Percentiles rank a stretch among this genome's conserved stretches.
Conservation (phyloP, 495 filamentous ascomycete genomes). For the Aspergillus wentii region DNA sequence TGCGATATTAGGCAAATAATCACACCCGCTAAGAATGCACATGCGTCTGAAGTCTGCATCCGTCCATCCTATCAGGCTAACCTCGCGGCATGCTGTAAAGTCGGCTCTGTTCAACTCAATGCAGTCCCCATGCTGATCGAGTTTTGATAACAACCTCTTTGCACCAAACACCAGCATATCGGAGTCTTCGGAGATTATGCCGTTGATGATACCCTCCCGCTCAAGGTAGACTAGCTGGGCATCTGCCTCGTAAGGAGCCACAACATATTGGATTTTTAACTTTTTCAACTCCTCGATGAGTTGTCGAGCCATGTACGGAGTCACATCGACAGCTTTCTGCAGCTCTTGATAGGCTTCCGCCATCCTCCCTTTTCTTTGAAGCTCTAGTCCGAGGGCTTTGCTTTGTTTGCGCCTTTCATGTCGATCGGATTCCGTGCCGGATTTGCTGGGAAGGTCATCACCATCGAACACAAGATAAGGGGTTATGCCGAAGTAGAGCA, state of each 20-base stretch:
- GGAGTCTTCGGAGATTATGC: constrained; percentile 94
- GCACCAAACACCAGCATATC: constrained; percentile 95
- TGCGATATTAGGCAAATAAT: constrained; percentile 80
- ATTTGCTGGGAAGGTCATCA: constrained; percentile 91
- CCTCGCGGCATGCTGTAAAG: constrained; percentile 81
- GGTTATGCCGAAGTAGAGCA: constrained; percentile 83
- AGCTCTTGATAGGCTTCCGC: constrained; percentile 81
- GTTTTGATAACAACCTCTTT: constrained; percentile 83
- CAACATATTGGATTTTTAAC: constrained; percentile 75
- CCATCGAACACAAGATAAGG: constrained; percentile 97
- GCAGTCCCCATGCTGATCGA: constrained; percentile 89
- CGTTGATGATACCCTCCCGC: constrained; percentile 71
- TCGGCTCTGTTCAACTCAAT: constrained; percentile 84
- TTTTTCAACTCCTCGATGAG: constrained; percentile 89
- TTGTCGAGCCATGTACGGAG: constrained; percentile 87
- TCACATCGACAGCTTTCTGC: constrained; percentile 95
- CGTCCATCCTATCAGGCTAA: constrained; percentile 87
- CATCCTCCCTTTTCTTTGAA: constrained; percentile 71
- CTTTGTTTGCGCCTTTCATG: constrained; percentile 66
- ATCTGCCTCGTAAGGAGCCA: constrained; percentile 97
- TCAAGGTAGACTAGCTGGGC: constrained; percentile 94
- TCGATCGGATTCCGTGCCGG: constrained; percentile 77
- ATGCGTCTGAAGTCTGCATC: constrained; percentile 88
- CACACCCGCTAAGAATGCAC: constrained; percentile 97
- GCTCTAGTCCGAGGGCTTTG: constrained; percentile 67